Conservation (phyloP, 2,329 filamentous ascomycete genomes). For the Aspergillus novofumigatus region DNA sequence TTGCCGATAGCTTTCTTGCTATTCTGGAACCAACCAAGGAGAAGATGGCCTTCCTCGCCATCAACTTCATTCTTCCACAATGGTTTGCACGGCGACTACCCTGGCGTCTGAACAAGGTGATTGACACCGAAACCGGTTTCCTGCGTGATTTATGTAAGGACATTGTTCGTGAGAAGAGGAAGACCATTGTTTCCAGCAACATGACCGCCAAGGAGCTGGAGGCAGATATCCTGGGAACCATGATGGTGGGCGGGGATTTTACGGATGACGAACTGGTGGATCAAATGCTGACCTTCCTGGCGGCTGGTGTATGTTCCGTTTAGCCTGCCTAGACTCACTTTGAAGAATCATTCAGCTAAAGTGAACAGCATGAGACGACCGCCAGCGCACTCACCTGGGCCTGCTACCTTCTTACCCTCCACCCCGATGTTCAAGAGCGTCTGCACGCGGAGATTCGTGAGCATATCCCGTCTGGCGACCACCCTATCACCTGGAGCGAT, state of each 20-base stretch:
- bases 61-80: conserved; percentile 46
- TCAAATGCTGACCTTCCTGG: conserved; percentile 41
- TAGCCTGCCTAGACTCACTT: neutral
- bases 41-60: conserved; percentile 41
- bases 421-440: conserved; percentile 46
- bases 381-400: conserved; percentile 53
- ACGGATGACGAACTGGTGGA: conserved; percentile 38
- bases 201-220: conserved; percentile 38
- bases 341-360: conserved; percentile 6
- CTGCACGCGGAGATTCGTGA: conserved; percentile 50
- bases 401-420: conserved; percentile 48
- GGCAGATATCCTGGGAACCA: conserved; percentile 36
- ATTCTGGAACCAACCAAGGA: conserved; percentile 47
- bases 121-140: conserved; percentile 28
- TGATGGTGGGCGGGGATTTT: conserved; percentile 37
- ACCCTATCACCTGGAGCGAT: conserved; percentile 25
- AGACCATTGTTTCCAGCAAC: conserved; percentile 21
- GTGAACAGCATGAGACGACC: conserved; percentile 50
- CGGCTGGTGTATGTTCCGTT: conserved; percentile 30
- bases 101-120: conserved; percentile 28
- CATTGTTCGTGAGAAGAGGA: conserved; percentile 32
- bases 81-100: conserved; percentile 50
- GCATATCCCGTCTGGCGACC: conserved; percentile 39
- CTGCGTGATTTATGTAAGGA: conserved; percentile 32
- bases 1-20: conserved; percentile 49